These are phyloP conservation scores for Arachis stenosperma DNA, from an alignment of 306 rosid species.

Conservation along the genomic window DNA sequence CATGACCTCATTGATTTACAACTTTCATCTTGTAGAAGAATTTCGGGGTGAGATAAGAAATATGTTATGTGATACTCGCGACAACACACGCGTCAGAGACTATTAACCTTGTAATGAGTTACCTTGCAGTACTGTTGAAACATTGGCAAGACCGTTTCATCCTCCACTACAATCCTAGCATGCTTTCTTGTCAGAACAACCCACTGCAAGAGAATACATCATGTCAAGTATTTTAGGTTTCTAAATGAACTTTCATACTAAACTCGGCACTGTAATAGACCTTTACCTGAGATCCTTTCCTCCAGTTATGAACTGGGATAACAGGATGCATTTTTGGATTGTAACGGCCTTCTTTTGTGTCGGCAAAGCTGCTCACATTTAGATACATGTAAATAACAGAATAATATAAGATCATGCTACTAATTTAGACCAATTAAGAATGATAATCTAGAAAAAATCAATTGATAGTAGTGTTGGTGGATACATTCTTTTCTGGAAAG, in stretches of 20 bases:
- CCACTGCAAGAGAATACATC: constrained; percentile 66
- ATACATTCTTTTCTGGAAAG: constrained; percentile 6
- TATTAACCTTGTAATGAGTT: constrained; percentile 20
- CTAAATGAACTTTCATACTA: constrained; percentile 27
- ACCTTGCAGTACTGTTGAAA: constrained; percentile 88
- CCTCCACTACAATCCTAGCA: constrained; percentile 81
- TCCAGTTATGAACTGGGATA: constrained; percentile 89
- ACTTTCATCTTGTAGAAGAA: constrained; percentile 10
- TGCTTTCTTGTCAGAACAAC: constrained; percentile 90
- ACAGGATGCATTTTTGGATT: constrained; percentile 91
- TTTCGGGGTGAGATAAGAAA: background rate
- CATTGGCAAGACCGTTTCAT: constrained; percentile 73
- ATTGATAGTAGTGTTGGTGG: background rate
- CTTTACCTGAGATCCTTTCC: constrained; percentile 98
- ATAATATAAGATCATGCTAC: background rate
- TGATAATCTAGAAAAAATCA: background rate
- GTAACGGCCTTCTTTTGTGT: constrained; percentile 92
- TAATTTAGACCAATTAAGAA: background rate
- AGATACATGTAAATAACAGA: background rate
- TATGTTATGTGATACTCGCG: constrained; percentile 12
- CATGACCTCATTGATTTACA: constrained; percentile 21
- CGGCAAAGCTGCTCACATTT: constrained; percentile 79
- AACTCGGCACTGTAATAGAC: constrained; percentile 8
- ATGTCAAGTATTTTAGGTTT: constrained; percentile 30
- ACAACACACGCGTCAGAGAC: constrained; percentile 18